A percentile compares a stretch with the other conserved stretches of the same genome.
phyloP scores from a whole-genome alignment of 805 yeast species.

The Saturnispora besseyi region DNA sequence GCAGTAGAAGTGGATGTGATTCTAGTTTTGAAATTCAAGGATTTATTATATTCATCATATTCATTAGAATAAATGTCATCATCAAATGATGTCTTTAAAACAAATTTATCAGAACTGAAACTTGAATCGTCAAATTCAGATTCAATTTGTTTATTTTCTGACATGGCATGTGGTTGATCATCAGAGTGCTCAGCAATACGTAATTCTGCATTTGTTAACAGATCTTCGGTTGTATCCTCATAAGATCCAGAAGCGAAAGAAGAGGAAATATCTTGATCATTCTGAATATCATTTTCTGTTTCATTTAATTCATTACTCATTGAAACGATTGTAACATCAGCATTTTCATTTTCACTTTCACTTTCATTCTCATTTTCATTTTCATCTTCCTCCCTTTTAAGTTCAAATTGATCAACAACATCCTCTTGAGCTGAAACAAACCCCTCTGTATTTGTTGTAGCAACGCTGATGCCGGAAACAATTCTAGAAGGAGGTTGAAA shows the following conservation, averaged over 20 bases:
- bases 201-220: neutral
- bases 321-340: slow-evolving; percentile 10
- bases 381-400: slow-evolving; percentile 7
- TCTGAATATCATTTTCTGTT: neutral
- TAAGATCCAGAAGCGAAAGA: neutral
- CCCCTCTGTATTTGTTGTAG: slow-evolving; percentile 24
- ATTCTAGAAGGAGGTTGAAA: slow-evolving; percentile 12
- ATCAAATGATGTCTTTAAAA: slow-evolving; percentile 32
- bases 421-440: slow-evolving; percentile 28
- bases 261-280: neutral
- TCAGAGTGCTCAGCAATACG: neutral
- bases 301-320: neutral
- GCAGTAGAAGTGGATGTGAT: slow-evolving; percentile 8
- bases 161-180: neutral
- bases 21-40: slow-evolving; percentile 14
- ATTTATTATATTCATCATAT: slow-evolving; percentile 27
- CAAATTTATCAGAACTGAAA: slow-evolving; percentile 19
- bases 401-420: neutral
- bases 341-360: neutral
- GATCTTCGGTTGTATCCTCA: neutral
- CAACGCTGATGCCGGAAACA: slow-evolving; percentile 19
- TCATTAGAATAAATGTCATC: slow-evolving; percentile 28
- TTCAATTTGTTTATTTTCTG: neutral
- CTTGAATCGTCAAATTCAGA: slow-evolving; percentile 15
- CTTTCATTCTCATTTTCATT: neutral